Base-by-base conservation (phyloP, 495 filamentous ascomycete species). In the Penicillium verhagenii region DNA sequence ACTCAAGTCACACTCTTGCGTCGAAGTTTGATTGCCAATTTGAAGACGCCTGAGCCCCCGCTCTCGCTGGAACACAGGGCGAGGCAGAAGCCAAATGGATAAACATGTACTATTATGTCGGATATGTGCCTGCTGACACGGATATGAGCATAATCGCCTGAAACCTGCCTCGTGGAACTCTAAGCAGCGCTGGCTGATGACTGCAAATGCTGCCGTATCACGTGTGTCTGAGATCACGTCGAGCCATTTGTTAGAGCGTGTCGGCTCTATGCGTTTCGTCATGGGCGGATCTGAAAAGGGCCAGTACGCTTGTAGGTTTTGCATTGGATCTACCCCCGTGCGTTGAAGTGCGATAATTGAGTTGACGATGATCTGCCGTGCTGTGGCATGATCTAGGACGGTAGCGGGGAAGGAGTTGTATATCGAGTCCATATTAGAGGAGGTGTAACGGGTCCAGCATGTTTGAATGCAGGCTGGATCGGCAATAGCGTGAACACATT, bases 221-320 rank as follows among this genome's bases (percentile, higher is more conserved):
- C 29, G 19, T 0, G 38, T 14, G 31, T 51, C 54, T 18, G 28
- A 24, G 18, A 56, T 33, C 5, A 56, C 31, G 14, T 23, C 14
- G 7, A 56, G 14, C 54, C 54, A 56, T 6, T 50, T 56, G 24
- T 50, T 56, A 26, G 8, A 18, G 14, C 14, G 20, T 1, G 20
- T 14, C n/a, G n/a, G 10, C 1, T 39, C 20, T 16, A 50, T 51
- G n/a, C 28, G 37, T 6, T 48, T n/a, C n/a, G n/a, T n/a, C n/a
- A 40, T 38, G 38, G 14, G 26, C 38, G 48, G 52, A 57, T 4
- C n/a, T n/a, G n/a, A n/a, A n/a, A n/a, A n/a, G n/a, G 54, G 54
- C 54, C 57, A 59, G 19, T 28, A 50, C 11, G 42, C 57, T 18
- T 47, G 47, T 4, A 59, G 52, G 23, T 55, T 42, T 2, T 37